Evolutionary conservation across 1,284 basidiomycete species (phyloP), one percentile per base, ranked within the genome.

Genomic region (Puccinia horiana): DNA sequence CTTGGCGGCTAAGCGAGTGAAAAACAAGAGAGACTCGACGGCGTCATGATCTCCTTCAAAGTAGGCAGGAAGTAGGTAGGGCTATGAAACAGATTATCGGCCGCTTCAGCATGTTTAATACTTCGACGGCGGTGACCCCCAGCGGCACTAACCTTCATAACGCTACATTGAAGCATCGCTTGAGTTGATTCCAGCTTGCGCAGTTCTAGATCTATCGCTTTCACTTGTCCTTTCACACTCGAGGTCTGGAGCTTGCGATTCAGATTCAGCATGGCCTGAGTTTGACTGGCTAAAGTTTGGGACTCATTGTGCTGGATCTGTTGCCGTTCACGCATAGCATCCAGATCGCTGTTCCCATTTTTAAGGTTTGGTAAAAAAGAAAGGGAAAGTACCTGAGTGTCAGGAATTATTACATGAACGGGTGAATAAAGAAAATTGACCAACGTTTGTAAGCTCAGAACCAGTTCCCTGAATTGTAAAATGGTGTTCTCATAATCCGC

Each of bases 181-280:
- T 97, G 94, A 80, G 90, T 89, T 0, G 93, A 93, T 85, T 97
- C 94, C 76, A 96, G 89, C 84, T 91, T 92, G 86, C 91, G 91
- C 84, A 96, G 88, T 86, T 96, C 95, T 37, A 95, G 89, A 83
- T 98, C 95, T 82, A 98, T 92, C 26, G 90, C 91, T 86, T 92
- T 92, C 20, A 93, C 92, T 86, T 96, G 95, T 83, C 93, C 93
- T 90, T 96, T 97, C 52, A 92, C 90, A 0, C 93, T 94, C 0
- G 93, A 91, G 0, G 93, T 93, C 86, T 98, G 95, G 3, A 98
- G 90, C 86, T 94, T 96, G 86, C 96, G 90, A 86, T 97, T 97
- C 82, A 96, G 89, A 76, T 94, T 94, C 89, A 97, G 91, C 88
- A 97, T 92, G 0, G 83, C 92, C 91, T 80, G 94, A 90, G 69